Conservation (phyloP, 2,329 filamentous ascomycete species). For the Aspergillus sergii region DNA sequence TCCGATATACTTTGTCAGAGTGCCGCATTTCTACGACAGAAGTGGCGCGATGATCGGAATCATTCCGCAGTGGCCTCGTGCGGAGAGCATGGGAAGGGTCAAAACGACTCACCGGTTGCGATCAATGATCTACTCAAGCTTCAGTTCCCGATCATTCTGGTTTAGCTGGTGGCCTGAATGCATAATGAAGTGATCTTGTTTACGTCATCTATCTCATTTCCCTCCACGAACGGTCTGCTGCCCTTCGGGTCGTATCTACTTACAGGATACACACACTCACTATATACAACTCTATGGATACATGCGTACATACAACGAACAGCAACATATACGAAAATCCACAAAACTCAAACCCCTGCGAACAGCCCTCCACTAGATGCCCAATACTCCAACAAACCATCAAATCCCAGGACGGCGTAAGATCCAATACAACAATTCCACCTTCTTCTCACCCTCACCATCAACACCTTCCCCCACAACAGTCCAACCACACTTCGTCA, state of each 20-base stretch:
- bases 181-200: not conserved
- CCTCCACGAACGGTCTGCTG: not conserved
- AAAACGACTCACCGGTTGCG: not conserved
- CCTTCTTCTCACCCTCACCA: not conserved
- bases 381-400: not conserved
- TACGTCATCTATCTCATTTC: not conserved
- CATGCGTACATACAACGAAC: not conserved
- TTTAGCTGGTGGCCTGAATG: not conserved
- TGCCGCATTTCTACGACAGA: not conserved
- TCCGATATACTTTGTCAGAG: not conserved
- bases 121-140: not conserved
- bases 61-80: not conserved
- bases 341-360: not conserved
- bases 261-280: not conserved
- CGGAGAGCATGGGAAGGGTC: not conserved
- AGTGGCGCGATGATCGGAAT: not conserved
- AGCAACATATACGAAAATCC: not conserved
- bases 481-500: constrained; percentile 27
- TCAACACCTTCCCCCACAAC: not conserved
- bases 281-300: not conserved
- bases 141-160: not conserved
- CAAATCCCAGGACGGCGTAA: not conserved
- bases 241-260: not conserved
- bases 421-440: not conserved
- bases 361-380: not conserved